Evolutionary conservation across 2,329 filamentous ascomycete genomes (phyloP).

Genomic region (Leptographium procerum): DNA sequence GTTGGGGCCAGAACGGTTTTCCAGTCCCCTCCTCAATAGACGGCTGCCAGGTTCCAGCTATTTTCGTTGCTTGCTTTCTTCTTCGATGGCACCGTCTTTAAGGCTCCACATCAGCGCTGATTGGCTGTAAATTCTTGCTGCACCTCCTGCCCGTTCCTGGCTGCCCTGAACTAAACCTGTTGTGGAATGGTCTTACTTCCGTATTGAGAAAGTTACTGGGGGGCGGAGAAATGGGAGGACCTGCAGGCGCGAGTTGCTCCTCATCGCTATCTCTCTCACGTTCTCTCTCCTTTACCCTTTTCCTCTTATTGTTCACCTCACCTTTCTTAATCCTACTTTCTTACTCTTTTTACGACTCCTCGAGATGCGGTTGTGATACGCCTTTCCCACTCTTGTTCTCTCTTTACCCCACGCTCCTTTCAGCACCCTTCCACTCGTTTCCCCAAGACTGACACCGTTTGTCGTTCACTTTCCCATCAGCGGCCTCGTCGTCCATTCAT

Average conservation of each 20-base stretch:
- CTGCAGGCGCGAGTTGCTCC: neutral
- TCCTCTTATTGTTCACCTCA: neutral
- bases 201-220: neutral
- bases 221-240: neutral
- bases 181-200: neutral
- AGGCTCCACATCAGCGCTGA: neutral
- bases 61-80: neutral
- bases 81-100: no score
- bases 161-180: neutral
- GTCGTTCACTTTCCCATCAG: neutral
- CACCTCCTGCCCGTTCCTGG: constrained; percentile 4
- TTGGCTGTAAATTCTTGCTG: neutral
- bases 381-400: constrained; percentile 1
- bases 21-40: no score
- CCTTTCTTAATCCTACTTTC: neutral
- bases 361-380: constrained; percentile 8
- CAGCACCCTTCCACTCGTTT: constrained; percentile 9
- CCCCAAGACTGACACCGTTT: neutral
- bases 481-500: constrained; percentile 11
- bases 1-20: no score
- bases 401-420: constrained; percentile 7
- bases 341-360: neutral
- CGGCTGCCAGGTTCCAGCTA: neutral
- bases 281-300: neutral
- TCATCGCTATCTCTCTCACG: neutral